These are phyloP conservation scores for Alternaria brassicicola DNA, from an alignment of 2,329 filamentous ascomycete species.

Conservation along the genomic window DNA sequence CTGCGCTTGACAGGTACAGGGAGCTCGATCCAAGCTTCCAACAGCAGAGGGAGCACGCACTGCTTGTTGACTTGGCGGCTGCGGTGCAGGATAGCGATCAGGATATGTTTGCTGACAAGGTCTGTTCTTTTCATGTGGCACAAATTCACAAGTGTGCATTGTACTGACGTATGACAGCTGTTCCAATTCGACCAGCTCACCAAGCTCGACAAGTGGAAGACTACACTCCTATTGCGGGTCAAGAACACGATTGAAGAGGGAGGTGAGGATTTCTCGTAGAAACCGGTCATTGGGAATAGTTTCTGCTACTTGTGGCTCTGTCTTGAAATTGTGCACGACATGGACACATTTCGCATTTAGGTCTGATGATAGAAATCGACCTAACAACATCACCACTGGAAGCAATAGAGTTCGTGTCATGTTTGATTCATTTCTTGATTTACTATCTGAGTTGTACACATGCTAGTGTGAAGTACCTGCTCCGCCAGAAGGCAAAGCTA, in stretches of 20 bases:
- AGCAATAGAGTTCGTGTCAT: neutral
- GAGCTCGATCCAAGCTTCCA: conserved; percentile 71
- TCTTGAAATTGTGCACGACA: neutral
- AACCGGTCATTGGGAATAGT: neutral
- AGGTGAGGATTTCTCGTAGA: conserved; percentile 70
- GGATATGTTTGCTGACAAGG: conserved; percentile 81
- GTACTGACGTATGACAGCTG: conserved; percentile 48
- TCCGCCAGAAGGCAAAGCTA: neutral
- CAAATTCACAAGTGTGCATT: neutral
- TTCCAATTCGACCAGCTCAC: conserved; percentile 91
- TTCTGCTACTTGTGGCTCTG: neutral
- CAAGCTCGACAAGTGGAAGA: conserved; percentile 98
- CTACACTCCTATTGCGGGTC: conserved; percentile 77
- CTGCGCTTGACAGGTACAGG: conserved; percentile 81
- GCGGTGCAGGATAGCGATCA: conserved; percentile 79
- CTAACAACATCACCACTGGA: neutral
- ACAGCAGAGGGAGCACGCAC: conserved; percentile 78
- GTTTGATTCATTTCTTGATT: neutral
- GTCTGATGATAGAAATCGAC: neutral
- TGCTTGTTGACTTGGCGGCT: conserved; percentile 77
- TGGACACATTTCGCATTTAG: conserved; percentile 1
- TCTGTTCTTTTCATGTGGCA: conserved; percentile 48
- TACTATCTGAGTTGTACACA: neutral
- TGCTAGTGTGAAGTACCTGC: neutral
- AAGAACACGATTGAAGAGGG: conserved; percentile 81